Base-by-base conservation (phyloP, 441 rosid genomes). In the Populus tomentosa region DNA sequence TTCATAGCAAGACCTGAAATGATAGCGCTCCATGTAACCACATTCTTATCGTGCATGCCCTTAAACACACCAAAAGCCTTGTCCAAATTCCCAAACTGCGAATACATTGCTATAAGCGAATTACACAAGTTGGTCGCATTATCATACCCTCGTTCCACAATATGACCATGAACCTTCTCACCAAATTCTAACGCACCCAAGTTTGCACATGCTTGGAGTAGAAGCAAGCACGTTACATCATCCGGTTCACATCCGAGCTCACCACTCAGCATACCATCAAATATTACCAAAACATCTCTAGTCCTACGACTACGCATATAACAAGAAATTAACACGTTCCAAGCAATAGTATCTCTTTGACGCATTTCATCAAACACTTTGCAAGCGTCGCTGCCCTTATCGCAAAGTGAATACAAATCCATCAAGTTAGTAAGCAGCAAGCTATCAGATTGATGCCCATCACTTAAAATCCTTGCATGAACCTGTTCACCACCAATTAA, bases 1-100 rank as follows among this genome's bases (percentile, higher is more conserved):
- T 94, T 90, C 90, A 91, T 86, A 2, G 97, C 97, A 78, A 92
- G 86, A 80, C 95, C 95, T 36, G 92, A 88, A 83, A 94, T 90
- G 93, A 91, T 84, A n/a, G 93, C 91, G 33, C 88, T 90, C 95
- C 95, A 92, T 0, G 97, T 88, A 46, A 94, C 90, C 18, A 89
- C 93, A 73, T 89, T 91, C 77, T 80, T 90, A 32, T 80, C 77
- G 14, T n/a, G 77, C 79, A 91, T 89, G 18, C 80, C 76, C 62
- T 76, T 76, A 76, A 94, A 94, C 40, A 92, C 90, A 40, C 50
- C 75, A 78, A 73, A 86, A 62, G 98, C 97, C 87, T 86, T 85
- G 50, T 88, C 92, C 90, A 92, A 75, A 86, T 84, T 77, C 67
- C 97, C 95, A 67, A 91, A 92, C 6, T 93, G 89, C 1, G 97